phyloP scores from a whole-genome alignment of 768 basidiomycete species.

The Stropharia rugosoannulata region DNA sequence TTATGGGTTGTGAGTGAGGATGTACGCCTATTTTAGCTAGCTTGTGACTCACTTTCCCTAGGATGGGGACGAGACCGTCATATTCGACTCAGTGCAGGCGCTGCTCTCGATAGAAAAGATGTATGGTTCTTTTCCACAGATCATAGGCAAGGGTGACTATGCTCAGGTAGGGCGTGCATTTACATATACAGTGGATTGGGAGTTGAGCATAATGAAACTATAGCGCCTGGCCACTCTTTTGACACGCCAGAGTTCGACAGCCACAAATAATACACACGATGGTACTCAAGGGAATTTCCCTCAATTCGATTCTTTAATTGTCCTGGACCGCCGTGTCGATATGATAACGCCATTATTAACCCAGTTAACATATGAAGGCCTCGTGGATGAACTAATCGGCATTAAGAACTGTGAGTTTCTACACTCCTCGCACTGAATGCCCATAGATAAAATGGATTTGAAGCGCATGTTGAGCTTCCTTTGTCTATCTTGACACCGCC shows the following conservation, averaged over 20 bases:
- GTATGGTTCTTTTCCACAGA: conserved; percentile 88
- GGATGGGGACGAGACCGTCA: conserved; percentile 91
- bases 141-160: conserved; percentile 90
- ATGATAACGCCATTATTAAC: conserved; percentile 96
- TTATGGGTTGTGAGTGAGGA: conserved; percentile 77
- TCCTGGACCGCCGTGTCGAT: conserved; percentile 89
- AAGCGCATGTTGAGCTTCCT: conserved; percentile 83
- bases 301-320: conserved; percentile 81
- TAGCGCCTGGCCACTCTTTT: conserved; percentile 80
- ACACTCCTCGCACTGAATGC: conserved; percentile 2
- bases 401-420: conserved; percentile 77
- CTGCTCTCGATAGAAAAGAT: conserved; percentile 79
- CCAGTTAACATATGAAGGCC: conserved; percentile 94
- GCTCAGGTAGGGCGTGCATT: conserved; percentile 54
- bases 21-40: conserved; percentile 2
- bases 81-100: conserved; percentile 89
- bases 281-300: conserved; percentile 48
- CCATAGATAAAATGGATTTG: conserved; percentile 6
- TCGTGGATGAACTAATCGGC: conserved; percentile 89
- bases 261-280: conserved; percentile 30
- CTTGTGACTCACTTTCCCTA: conserved; percentile 27
- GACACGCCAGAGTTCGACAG: conserved; percentile 52
- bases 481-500: conserved; percentile 65
- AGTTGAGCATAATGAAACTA: background rate
- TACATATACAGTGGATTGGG: background rate